These are phyloP conservation scores for Aspergillus bridgeri DNA, from an alignment of 495 filamentous ascomycete species.

Conservation along the genomic window DNA sequence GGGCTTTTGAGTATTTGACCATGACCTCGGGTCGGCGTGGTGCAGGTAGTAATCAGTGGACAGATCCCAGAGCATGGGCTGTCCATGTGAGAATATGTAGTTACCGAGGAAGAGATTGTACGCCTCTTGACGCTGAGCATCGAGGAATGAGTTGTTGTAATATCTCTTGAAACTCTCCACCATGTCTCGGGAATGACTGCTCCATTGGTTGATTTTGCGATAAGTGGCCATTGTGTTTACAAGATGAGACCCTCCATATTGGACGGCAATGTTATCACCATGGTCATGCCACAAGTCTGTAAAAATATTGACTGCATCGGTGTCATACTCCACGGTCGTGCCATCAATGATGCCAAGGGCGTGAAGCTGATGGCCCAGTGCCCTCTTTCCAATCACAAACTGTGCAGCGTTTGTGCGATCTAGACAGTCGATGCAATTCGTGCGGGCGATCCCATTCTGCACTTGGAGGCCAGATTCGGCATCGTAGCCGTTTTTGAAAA, in stretches of 20 bases:
- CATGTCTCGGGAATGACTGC: conserved; percentile 95
- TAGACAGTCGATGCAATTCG: conserved; percentile 96
- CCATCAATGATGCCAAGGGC: conserved; percentile 83
- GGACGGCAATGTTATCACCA: conserved; percentile 94
- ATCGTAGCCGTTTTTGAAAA: conserved; percentile 87
- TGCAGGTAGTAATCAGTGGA: conserved; percentile 96
- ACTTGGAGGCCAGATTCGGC: conserved; percentile 59
- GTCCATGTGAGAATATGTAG: conserved; percentile 85
- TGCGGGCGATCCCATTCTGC: conserved; percentile 90
- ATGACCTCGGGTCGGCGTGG: conserved; percentile 74
- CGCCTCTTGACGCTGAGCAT: conserved; percentile 93
- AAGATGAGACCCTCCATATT: conserved; percentile 95
- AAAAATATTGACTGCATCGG: conserved; percentile 90
- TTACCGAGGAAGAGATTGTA: conserved; percentile 98
- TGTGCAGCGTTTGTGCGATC: conserved; percentile 96
- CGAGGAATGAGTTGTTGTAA: conserved; percentile 98
- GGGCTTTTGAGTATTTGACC: conserved; percentile 61
- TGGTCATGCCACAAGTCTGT: conserved; percentile 96
- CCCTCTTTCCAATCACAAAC: conserved; percentile 96
- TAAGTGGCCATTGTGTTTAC: conserved; percentile 99
- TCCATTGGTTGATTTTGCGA: conserved; percentile 98
- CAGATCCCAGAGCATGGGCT: conserved; percentile 97
- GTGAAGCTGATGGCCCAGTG: conserved; percentile 87
- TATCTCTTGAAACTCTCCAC: conserved; percentile 98
- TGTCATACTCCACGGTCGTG: conserved; percentile 84